Percentiles rank a stretch among this genome's conserved stretches.
Evolutionary conservation across 495 filamentous ascomycete genomes (phyloP).

Genomic region (Aspergillus sclerotioniger): DNA sequence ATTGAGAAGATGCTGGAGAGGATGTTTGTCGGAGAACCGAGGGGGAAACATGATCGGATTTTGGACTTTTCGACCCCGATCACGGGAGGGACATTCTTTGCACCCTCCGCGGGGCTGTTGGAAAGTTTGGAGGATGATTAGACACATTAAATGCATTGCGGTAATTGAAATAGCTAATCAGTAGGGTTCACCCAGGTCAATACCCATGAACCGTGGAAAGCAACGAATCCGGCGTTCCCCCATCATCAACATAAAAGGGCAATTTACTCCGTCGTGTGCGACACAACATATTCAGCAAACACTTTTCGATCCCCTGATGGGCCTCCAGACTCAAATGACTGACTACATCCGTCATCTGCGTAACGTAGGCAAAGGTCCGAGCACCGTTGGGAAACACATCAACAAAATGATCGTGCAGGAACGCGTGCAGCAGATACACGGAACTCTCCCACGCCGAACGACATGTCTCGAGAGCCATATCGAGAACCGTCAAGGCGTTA

Average conservation of each 20-base stretch:
- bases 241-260: conserved; percentile 18
- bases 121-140: too few species aligned
- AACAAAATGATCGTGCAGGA: conserved; percentile 18
- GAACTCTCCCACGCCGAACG: conserved; percentile 17
- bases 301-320: conserved; percentile 27
- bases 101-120: conserved; percentile 46
- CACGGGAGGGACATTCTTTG: conserved; percentile 55
- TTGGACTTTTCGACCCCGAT: conserved; percentile 54
- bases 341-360: conserved; percentile 23
- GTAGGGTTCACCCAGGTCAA: neutral
- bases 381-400: conserved; percentile 7
- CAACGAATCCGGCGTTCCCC: conserved; percentile 27
- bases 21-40: conserved; percentile 56
- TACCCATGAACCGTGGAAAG: conserved; percentile 26
- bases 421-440: conserved; percentile 17
- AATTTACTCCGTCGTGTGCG: conserved; percentile 6
- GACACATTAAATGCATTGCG: too few species aligned
- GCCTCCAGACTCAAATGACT: conserved; percentile 24
- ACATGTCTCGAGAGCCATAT: conserved; percentile 12
- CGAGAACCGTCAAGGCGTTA: conserved; percentile 15
- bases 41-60: conserved; percentile 54
- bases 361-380: conserved; percentile 22
- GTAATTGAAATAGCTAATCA: neutral
- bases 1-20: conserved; percentile 57
- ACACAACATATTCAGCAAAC: conserved; percentile 30